Evolutionary conservation across 176 grass and related monocot genomes (phyloP), one percentile per base, ranked within the genome.

Genomic region (Bolboschoenus planiculmis): DNA sequence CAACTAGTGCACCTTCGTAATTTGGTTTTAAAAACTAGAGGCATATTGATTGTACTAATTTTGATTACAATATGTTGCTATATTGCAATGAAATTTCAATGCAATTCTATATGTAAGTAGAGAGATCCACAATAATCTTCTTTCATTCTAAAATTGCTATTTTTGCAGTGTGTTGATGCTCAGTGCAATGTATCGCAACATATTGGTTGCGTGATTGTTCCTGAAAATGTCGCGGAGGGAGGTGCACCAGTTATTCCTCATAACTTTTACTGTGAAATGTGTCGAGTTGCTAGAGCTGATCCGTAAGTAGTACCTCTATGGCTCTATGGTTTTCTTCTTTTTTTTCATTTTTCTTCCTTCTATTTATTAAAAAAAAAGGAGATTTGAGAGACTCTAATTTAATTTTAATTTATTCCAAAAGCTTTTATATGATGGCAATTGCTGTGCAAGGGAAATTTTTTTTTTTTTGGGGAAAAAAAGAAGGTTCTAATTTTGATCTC

Each of bases 211-310:
- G 92, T 97, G 46, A 88, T 92, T 85, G 84, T 97, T 77, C 72
- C 87, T 0, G 95, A 94, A 79, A 97, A 94, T 56, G 71, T 86
- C 81, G 59, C 33, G 42, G 88, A 88, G 37, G 78, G 57, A 61
- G 67, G 56, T 87, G 33, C 81, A 85, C 86, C 85, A 81, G 90
- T 87, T 56, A 31, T 91, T 83, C 88, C 88, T 47, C 64, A 87
- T 47, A 35, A 64, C 48, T 97, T 97, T 61, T 92, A 94, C 86
- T 97, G 95, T 83, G 88, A 97, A 60, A 80, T 88, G 78, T 94
- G 95, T 56, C 90, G 95, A 89, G 82, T 97, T 79, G 91, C 79
- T 71, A 90, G 88, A 87, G 92, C 90, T 77, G 94, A 97, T 73
- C 94, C 94, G 88, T 97, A 89, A 84, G 94, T 89, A 59, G 27